Evolutionary conservation across 1,284 basidiomycete genomes (phyloP).

Genomic region (Puccinia hordei): DNA sequence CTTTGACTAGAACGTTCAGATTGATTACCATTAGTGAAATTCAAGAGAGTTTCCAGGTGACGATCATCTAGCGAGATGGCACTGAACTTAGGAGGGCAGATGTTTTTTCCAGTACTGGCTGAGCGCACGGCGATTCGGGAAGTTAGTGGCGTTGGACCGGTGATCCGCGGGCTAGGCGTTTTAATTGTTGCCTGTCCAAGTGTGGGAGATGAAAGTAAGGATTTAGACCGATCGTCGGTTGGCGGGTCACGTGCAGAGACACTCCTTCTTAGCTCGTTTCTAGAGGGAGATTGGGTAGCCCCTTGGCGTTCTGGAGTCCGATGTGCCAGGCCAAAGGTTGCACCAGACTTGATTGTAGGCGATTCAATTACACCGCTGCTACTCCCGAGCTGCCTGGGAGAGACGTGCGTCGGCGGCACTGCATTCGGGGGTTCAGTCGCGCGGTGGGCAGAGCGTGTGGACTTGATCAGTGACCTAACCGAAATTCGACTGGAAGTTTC

Average conservation of each 20-base stretch:
- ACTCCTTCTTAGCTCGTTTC: conserved; percentile 16
- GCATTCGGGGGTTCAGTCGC: neutral
- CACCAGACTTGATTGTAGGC: neutral
- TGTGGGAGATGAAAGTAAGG: conserved; percentile 28
- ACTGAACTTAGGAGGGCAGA: conserved; percentile 51
- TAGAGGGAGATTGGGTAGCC: conserved; percentile 13
- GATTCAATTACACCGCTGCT: neutral
- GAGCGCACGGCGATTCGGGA: conserved; percentile 22
- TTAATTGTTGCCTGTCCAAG: conserved; percentile 56
- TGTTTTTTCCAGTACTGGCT: conserved; percentile 51
- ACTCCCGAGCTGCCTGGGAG: conserved; percentile 42
- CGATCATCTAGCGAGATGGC: conserved; percentile 46
- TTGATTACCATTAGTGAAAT: conserved; percentile 36
- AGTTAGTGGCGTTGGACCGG: neutral
- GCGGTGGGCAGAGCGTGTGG: conserved; percentile 26
- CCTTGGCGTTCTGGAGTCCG: conserved; percentile 1
- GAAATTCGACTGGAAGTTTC: conserved; percentile 40
- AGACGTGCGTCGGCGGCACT: neutral
- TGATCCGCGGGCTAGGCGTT: conserved; percentile 60
- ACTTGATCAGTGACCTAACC: conserved; percentile 47
- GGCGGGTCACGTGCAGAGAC: conserved; percentile 4
- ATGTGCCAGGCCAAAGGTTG: conserved; percentile 1
- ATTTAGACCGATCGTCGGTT: conserved; percentile 25
- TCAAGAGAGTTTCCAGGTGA: conserved; percentile 62
- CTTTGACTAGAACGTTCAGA: conserved; percentile 25